Conservation (phyloP, 208 protist species). For the Acanthamoeba comandoni region DNA sequence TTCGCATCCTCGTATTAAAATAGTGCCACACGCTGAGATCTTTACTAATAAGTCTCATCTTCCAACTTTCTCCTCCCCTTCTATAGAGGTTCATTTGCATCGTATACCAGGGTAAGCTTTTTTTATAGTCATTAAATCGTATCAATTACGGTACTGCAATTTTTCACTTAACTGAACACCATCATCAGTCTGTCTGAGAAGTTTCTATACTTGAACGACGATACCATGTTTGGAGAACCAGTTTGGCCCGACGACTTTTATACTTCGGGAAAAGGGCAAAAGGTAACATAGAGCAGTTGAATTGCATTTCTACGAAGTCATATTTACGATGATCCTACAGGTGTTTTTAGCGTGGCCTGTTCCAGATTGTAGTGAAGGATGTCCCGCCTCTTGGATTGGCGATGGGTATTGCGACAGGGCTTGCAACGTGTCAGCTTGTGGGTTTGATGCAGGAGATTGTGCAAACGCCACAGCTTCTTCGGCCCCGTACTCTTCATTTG, state of each 20-base stretch:
- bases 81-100: conserved; percentile 92
- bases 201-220: conserved; percentile 94
- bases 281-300: conserved; percentile 41
- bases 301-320: too few species aligned
- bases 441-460: conserved; percentile 90
- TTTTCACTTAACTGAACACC: neutral
- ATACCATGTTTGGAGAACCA: conserved; percentile 90
- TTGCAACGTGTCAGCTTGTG: conserved; percentile 77
- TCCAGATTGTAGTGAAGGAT: conserved; percentile 90
- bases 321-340: too few species aligned
- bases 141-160: neutral
- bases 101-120: conserved; percentile 91
- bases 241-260: conserved; percentile 91
- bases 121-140: neutral
- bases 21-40: conserved; percentile 82
- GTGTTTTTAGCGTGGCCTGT: conserved; percentile 92
- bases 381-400: conserved; percentile 88
- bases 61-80: conserved; percentile 91
- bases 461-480: conserved; percentile 64
- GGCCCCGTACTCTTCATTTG: too few species aligned
- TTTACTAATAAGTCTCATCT: conserved; percentile 91
- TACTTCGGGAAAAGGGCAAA: conserved; percentile 85
- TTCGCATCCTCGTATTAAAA: conserved; percentile 77
- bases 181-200: conserved; percentile 26
- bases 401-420: conserved; percentile 90